Conservation (phyloP, 2,329 filamentous ascomycete species). For the Leptosphaerulina australis region DNA sequence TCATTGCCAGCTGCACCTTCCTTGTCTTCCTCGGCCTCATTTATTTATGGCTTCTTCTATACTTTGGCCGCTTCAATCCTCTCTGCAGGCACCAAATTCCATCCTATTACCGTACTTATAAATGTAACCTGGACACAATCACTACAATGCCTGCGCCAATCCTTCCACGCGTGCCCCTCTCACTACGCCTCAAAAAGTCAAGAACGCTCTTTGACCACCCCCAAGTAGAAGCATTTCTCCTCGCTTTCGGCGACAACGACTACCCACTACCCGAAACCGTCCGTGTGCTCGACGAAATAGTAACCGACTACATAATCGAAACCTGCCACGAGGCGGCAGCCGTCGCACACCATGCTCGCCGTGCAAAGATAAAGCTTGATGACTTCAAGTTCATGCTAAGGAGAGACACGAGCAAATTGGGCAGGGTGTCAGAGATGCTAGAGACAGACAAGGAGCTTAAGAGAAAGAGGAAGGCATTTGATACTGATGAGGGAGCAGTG, state of each 20-base stretch:
- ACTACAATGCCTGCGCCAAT: slow-evolving; percentile 4
- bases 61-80: not conserved
- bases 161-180: slow-evolving; percentile 15
- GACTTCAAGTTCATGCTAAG: slow-evolving; percentile 96
- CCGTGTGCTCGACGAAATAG: slow-evolving; percentile 88
- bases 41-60: not conserved
- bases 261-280: slow-evolving; percentile 83
- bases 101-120: too few relatives aligned
- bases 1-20: not conserved
- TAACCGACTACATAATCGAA: slow-evolving; percentile 92
- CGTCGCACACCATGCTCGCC: slow-evolving; percentile 81
- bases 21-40: not conserved
- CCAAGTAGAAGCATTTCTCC: slow-evolving; percentile 74
- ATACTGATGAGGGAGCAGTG: slow-evolving; percentile 68
- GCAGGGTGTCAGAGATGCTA: slow-evolving; percentile 86
- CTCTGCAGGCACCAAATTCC: not conserved
- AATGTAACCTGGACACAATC: not conserved
- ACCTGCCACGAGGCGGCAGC: slow-evolving; percentile 88
- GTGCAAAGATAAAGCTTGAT: slow-evolving; percentile 97
- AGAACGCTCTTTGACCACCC: slow-evolving; percentile 13
- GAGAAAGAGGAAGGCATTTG: slow-evolving; percentile 76
- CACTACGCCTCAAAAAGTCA: slow-evolving; percentile 10
- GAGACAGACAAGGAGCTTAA: slow-evolving; percentile 88
- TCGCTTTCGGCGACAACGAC: slow-evolving; percentile 78
- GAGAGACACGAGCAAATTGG: slow-evolving; percentile 82